Base-by-base conservation (phyloP, 495 filamentous ascomycete species). In the Rhypophila decipiens region DNA sequence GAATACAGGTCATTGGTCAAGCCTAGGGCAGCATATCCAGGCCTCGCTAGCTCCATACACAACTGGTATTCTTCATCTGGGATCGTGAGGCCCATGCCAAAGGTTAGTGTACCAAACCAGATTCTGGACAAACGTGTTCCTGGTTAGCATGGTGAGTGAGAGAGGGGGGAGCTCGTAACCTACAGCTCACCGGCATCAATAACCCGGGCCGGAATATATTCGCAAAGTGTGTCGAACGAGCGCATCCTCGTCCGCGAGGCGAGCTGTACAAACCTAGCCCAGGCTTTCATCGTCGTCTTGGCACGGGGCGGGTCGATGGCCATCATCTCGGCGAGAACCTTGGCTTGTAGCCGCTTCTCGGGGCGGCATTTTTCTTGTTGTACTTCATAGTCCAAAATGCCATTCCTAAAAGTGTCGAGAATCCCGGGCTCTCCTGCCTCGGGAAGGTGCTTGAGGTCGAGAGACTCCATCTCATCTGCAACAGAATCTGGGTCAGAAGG, bases 1-100 rank as follows among this genome's bases (percentile, higher is more conserved):
- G 61, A 63, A 29, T 54, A 60, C 18, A 61, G 46, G 27, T 64
- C 66, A 29, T 69, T 72, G 3, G 55, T 59, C 9, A 72, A 56
- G 8, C 46, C 45, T 13, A 60, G 18, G 20, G 53, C 60, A 4
- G 42, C 51, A 18, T 48, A 62, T 0, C 46, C 65, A 1, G 68
- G 50, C 5, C 43, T 38, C n/a, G 46, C 41, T 7, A 68, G 57
- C 43, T 60, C 42, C 19, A 43, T 39, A 19, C 42, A 37, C 0
- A 51, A 38, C 4, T 42, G 2, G 12, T 46, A 24, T 21, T 51
- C 49, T 1, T 46, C 18, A 4, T 39, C 36, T 4, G 49, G 49
- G 19, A 51, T 51, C 13, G 22, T 34, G 37, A 51, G 49, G 0
- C 42, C 49, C 49, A 51, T 51, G 17, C 41, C 49, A 19, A 46